phyloP scores from a whole-genome alignment of 2,329 filamentous ascomycete species.

The Rugonectria rugulosa region DNA sequence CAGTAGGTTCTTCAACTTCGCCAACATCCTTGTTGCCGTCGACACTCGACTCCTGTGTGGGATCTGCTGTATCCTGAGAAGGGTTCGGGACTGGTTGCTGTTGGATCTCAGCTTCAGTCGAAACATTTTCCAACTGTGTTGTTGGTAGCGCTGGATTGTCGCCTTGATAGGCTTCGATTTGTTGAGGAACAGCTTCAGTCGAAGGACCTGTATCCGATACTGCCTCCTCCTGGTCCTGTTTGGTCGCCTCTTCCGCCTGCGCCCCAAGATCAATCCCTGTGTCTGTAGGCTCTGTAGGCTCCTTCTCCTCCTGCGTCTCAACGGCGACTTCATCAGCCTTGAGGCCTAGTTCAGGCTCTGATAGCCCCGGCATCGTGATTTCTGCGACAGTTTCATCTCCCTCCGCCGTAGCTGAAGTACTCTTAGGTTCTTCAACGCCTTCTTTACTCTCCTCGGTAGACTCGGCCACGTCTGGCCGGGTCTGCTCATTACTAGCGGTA shows the following conservation, averaged over 20 bases:
- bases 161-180: neutral
- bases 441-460: constrained; percentile 13
- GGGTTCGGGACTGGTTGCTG: neutral
- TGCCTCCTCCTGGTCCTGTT: constrained; percentile 5
- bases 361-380: constrained; percentile 33
- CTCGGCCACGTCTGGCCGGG: constrained; percentile 22
- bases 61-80: neutral
- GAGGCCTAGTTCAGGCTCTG: constrained; percentile 20
- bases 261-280: constrained; percentile 19
- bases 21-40: neutral
- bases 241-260: neutral
- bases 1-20: neutral
- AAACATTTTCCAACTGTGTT: neutral
- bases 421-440: neutral
- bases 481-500: constrained; percentile 20
- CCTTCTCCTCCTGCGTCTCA: too few relatives aligned
- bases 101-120: neutral
- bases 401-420: constrained; percentile 7
- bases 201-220: neutral
- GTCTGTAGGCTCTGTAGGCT: constrained; percentile 22
- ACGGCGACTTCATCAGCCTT: constrained; percentile 18
- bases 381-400: constrained; percentile 25
- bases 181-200: neutral
- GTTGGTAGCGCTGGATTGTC: neutral
- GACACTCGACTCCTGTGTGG: neutral